Percentiles rank a stretch among this genome's conserved stretches.
phyloP scores from a whole-genome alignment of 306 rosid species.

The Pachyrhizus erosus region DNA sequence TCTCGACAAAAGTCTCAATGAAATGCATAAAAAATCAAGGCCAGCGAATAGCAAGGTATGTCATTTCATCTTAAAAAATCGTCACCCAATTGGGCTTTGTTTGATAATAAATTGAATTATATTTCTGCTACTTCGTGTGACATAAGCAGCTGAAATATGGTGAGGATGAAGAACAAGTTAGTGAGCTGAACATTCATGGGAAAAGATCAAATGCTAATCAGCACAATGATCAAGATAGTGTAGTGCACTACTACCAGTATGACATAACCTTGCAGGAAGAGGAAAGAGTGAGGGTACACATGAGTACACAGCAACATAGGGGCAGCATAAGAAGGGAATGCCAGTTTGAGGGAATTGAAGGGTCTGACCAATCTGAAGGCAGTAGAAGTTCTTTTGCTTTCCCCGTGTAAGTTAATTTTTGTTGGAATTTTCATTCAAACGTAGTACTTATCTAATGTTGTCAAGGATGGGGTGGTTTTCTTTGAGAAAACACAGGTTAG shows the following conservation, averaged over 20 bases:
- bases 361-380: conserved; percentile 58
- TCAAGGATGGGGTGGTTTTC: not conserved
- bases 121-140: not conserved
- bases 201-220: conserved; percentile 44
- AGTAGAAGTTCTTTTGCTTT: conserved; percentile 76
- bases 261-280: conserved; percentile 39
- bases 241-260: not conserved
- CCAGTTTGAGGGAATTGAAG: conserved; percentile 39
- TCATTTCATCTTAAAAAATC: not conserved
- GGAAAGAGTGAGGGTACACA: conserved; percentile 39
- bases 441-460: not conserved
- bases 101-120: not conserved
- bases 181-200: conserved; percentile 37
- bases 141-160: conserved; percentile 54
- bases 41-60: conserved; percentile 62
- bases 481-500: conserved; percentile 55
- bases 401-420: conserved; percentile 69
- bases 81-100: not conserved
- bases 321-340: conserved; percentile 27
- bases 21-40: conserved; percentile 45
- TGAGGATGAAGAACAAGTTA: conserved; percentile 39
- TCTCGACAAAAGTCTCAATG: conserved; percentile 15
- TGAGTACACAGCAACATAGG: conserved; percentile 22
- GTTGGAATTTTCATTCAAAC: not conserved
- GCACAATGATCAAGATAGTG: conserved; percentile 36